Evolutionary conservation across 2,329 filamentous ascomycete genomes (phyloP).

Genomic region (Fusarium veterinarium): DNA sequence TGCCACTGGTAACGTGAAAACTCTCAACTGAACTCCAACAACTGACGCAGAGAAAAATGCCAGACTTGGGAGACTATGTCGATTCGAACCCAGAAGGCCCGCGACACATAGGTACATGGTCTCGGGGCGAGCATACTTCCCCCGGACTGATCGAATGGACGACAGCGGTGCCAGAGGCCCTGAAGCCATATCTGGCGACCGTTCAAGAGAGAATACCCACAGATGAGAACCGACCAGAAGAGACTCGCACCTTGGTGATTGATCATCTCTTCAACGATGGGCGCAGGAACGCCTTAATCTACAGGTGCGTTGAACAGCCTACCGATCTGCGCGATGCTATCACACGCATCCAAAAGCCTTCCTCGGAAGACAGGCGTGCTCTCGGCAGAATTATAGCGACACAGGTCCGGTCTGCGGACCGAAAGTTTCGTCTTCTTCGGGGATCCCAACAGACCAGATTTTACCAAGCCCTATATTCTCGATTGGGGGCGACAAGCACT

Average conservation of each 20-base stretch:
- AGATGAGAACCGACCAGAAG: neutral
- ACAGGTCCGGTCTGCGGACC: too few species aligned
- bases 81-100: neutral
- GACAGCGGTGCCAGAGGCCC: neutral
- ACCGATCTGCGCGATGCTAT: too few species aligned
- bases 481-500: too few species aligned
- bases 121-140: neutral
- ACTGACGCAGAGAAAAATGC: too few species aligned
- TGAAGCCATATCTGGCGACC: neutral
- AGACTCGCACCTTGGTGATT: neutral
- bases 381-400: too few species aligned
- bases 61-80: too few species aligned
- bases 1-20: neutral
- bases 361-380: too few species aligned
- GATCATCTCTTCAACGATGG: neutral
- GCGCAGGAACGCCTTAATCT: neutral
- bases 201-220: neutral
- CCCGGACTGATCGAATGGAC: neutral
- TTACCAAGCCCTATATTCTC: too few species aligned
- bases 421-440: too few species aligned
- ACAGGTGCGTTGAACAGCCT: neutral
- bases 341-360: too few species aligned
- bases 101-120: neutral
- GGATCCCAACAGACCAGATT: too few species aligned
- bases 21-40: neutral